These are phyloP conservation scores for Lasiodiplodia gonubiensis DNA, from an alignment of 2,329 filamentous ascomycete genomes.

Conservation along the genomic window DNA sequence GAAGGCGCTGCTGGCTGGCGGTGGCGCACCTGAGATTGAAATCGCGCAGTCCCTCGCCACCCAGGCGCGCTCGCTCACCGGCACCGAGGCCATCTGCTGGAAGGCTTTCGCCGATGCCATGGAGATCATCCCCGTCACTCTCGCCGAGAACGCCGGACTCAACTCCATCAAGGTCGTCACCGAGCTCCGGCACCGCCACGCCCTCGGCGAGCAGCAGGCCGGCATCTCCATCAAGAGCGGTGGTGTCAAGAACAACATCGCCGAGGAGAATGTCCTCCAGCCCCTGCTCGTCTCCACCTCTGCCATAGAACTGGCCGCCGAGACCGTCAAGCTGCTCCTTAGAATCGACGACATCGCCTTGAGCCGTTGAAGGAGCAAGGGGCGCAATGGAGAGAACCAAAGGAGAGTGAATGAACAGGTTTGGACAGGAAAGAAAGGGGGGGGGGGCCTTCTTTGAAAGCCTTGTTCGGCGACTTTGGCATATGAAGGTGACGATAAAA, in stretches of 20 bases:
- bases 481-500: conserved; percentile 5
- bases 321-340: conserved; percentile 84
- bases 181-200: conserved; percentile 90
- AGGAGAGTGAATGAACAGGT: background rate
- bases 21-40: conserved; percentile 95
- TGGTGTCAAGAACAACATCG: conserved; percentile 95
- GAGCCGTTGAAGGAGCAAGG: conserved; percentile 38
- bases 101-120: conserved; percentile 98
- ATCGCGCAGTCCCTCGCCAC: conserved; percentile 86
- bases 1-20: conserved; percentile 96
- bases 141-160: conserved; percentile 95
- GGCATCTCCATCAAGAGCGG: conserved; percentile 98
- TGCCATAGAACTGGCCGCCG: conserved; percentile 93
- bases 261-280: conserved; percentile 95
- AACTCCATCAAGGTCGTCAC: conserved; percentile 99
- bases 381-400: background rate
- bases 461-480: background rate
- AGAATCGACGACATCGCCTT: conserved; percentile 71
- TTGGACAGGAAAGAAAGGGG: background rate
- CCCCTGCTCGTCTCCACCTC: conserved; percentile 96
- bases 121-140: conserved; percentile 94
- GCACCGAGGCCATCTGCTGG: conserved; percentile 97
- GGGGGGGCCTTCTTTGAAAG: background rate
- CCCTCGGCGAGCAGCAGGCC: conserved; percentile 92
- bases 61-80: conserved; percentile 80